Evolutionary conservation across 768 basidiomycete species (phyloP).

Genomic region (Russula olivacea): DNA sequence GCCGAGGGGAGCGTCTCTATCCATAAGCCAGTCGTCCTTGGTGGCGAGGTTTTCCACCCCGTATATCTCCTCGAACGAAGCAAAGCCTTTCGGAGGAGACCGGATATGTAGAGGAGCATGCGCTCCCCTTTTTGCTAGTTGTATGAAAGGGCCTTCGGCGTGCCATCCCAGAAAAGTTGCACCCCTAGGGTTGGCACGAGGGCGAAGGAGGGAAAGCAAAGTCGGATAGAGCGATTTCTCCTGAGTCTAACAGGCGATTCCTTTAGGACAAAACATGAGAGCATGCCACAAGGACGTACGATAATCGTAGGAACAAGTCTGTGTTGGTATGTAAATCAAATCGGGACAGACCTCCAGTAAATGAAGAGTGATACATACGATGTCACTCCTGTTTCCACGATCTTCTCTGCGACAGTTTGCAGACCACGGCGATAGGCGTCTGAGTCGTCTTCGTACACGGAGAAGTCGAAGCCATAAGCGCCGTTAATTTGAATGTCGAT

Average conservation of each 20-base stretch:
- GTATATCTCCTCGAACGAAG: constrained; percentile 70
- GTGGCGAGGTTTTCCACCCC: constrained; percentile 57
- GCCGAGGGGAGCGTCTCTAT: constrained; percentile 38
- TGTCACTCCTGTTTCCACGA: constrained; percentile 85
- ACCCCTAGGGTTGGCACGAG: constrained; percentile 54
- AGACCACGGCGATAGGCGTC: constrained; percentile 62
- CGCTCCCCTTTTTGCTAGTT: constrained; percentile 75
- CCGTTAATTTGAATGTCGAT: constrained; percentile 90
- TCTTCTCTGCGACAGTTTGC: constrained; percentile 62
- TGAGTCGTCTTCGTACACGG: constrained; percentile 69
- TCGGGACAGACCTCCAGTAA: constrained; percentile 7
- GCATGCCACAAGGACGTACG: constrained; percentile 38
- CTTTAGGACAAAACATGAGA: neutral
- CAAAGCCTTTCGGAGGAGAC: constrained; percentile 54
- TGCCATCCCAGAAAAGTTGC: constrained; percentile 86
- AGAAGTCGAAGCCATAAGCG: constrained; percentile 84
- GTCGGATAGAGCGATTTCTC: constrained; percentile 69
- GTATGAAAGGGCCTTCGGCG: constrained; percentile 85
- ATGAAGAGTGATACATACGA: constrained; percentile 49
- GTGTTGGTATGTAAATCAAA: neutral
- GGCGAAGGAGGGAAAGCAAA: constrained; percentile 59
- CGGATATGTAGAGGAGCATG: constrained; percentile 66
- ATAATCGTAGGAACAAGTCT: constrained; percentile 44
- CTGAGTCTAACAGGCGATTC: constrained; percentile 51
- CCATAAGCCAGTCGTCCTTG: constrained; percentile 63